These are phyloP conservation scores for Noccaea caerulescens DNA, from an alignment of 345 rosid species.

Conservation along the genomic window DNA sequence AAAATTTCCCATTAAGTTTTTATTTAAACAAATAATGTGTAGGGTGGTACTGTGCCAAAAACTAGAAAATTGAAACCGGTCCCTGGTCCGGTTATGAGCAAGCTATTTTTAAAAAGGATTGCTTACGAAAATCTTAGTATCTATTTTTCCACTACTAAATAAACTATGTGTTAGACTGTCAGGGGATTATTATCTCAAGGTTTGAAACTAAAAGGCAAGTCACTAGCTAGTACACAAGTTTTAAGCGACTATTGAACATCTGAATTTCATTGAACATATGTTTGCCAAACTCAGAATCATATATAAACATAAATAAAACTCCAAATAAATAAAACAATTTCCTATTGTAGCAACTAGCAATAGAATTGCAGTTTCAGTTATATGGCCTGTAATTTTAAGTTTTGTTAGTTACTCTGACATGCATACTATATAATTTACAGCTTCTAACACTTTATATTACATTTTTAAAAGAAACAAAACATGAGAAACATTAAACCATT, in stretches of 20 bases:
- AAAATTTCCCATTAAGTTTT: too few relatives aligned
- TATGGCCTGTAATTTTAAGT: not conserved
- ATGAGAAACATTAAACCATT: constrained; percentile 25
- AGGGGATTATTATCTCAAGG: constrained; percentile 7
- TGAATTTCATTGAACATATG: not conserved
- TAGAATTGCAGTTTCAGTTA: not conserved
- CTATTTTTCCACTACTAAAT: constrained; percentile 1
- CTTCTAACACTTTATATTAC: not conserved
- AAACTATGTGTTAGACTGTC: not conserved
- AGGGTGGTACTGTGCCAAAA: not conserved
- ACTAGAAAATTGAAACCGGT: not conserved
- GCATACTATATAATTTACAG: not conserved
- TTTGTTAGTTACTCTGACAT: not conserved
- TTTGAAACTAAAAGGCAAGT: not conserved
- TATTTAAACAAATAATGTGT: not conserved
- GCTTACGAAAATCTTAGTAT: too few relatives aligned
- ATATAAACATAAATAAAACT: not conserved
- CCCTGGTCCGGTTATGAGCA: constrained; percentile 1
- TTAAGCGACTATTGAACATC: not conserved
- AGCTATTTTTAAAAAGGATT: not conserved
- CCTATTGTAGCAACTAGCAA: not conserved
- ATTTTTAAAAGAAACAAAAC: not conserved
- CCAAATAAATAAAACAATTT: not conserved
- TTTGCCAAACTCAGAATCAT: not conserved
- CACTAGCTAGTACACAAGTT: not conserved